Conservation (phyloP, 2,329 filamentous ascomycete species). For the Talaromyces sp. region DNA sequence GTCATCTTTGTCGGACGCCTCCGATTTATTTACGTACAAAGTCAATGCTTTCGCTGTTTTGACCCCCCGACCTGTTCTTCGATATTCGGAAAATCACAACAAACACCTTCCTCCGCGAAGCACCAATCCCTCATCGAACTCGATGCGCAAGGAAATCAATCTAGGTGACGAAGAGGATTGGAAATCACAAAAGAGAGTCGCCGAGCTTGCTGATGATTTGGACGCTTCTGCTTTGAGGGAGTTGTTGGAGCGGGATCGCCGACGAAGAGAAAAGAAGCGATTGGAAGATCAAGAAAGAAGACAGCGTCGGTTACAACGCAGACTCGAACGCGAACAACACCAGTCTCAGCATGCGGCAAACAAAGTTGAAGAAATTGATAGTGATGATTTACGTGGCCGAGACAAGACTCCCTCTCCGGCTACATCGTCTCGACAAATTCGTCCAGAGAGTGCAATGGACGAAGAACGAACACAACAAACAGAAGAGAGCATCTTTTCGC, state of each 20-base stretch:
- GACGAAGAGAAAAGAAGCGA: constrained; percentile 73
- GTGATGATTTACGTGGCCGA: constrained; percentile 21
- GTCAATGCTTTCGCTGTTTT: constrained; percentile 78
- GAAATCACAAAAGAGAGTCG: constrained; percentile 63
- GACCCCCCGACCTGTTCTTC: constrained; percentile 79
- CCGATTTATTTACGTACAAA: constrained; percentile 74
- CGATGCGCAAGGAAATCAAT: constrained; percentile 53
- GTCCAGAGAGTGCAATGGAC: background rate
- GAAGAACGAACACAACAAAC: background rate
- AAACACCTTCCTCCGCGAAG: constrained; percentile 53
- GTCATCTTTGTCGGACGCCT: constrained; percentile 72
- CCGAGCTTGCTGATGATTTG: constrained; percentile 76
- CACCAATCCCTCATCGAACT: constrained; percentile 50
- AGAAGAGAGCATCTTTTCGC: constrained; percentile 15
- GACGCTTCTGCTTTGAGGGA: constrained; percentile 81
- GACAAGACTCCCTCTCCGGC: constrained; percentile 20
- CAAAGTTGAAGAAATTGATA: constrained; percentile 9
- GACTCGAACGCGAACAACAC: constrained; percentile 55
- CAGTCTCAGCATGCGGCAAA: constrained; percentile 1
- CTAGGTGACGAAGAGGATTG: constrained; percentile 59
- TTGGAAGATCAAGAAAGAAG: constrained; percentile 66
- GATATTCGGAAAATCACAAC: constrained; percentile 60
- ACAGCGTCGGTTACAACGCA: constrained; percentile 47
- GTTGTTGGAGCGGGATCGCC: constrained; percentile 83
- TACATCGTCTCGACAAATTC: constrained; percentile 14